Conservation (phyloP, 1,139 yeast genomes). For the Pichia sp. region DNA sequence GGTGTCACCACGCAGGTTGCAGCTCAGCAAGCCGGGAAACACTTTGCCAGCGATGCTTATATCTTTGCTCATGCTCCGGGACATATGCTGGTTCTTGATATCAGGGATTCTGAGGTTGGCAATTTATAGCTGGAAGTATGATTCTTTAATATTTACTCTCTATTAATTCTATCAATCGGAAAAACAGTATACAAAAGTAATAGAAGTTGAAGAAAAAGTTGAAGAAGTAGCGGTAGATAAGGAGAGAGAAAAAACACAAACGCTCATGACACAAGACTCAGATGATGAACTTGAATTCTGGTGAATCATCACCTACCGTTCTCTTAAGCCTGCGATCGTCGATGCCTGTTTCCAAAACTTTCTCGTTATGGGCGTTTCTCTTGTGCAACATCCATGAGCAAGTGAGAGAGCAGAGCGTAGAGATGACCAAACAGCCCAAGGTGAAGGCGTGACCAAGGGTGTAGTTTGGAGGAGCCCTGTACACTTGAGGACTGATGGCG, state of each 20-base stretch:
- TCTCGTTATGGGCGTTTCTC: slow-evolving; percentile 8
- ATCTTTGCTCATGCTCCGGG: slow-evolving; percentile 9
- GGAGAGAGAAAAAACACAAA: background rate
- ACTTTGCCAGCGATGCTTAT: background rate
- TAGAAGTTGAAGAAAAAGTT: background rate
- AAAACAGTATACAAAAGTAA: background rate
- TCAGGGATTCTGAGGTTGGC: slow-evolving; percentile 2
- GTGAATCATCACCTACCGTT: slow-evolving; percentile 11
- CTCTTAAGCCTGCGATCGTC: slow-evolving; percentile 11
- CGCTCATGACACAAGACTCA: background rate
- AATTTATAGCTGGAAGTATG: background rate
- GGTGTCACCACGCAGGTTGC: slow-evolving; percentile 11
- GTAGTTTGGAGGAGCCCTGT: slow-evolving; percentile 9
- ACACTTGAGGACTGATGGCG: slow-evolving; percentile 13
- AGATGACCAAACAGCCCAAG: slow-evolving; percentile 9
- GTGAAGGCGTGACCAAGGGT: slow-evolving; percentile 15
- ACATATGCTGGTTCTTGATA: slow-evolving; percentile 9
- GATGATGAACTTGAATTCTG: slow-evolving; percentile 10
- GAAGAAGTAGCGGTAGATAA: background rate
- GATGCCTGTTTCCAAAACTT: slow-evolving; percentile 10
- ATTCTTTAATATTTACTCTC: background rate
- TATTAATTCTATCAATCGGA: background rate
- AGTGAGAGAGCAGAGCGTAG: background rate
- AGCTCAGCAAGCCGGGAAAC: background rate
- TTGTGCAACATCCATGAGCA: slow-evolving; percentile 8